phyloP scores from a whole-genome alignment of 1,284 basidiomycete species.

The Neotropicomus parvogracilis region DNA sequence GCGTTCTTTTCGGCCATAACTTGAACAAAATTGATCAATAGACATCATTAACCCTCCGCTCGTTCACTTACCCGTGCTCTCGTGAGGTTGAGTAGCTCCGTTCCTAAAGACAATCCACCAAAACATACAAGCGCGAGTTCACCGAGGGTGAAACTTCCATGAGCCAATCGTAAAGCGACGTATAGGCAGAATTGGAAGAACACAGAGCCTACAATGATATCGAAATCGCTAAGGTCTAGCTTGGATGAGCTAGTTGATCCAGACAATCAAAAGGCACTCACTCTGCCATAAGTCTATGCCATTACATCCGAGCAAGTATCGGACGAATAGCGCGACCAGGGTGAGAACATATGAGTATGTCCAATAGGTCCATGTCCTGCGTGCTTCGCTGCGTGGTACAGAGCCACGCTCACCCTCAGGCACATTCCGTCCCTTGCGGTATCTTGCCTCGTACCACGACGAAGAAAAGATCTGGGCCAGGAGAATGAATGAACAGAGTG shows the following conservation, averaged over 20 bases:
- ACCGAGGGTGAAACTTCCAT: conserved; percentile 91
- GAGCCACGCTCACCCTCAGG: conserved; percentile 67
- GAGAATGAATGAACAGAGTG: conserved; percentile 74
- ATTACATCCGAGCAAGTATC: conserved; percentile 42
- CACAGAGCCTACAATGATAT: conserved; percentile 70
- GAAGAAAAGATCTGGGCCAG: conserved; percentile 75
- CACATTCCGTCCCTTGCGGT: conserved; percentile 39
- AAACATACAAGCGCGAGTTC: conserved; percentile 88
- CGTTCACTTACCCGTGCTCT: conserved; percentile 61
- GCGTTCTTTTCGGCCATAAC: conserved; percentile 80
- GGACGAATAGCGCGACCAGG: conserved; percentile 45
- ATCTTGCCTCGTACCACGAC: conserved; percentile 63
- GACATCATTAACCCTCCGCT: neutral
- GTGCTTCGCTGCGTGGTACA: conserved; percentile 69
- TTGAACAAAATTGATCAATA: conserved; percentile 32
- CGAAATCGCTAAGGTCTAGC: conserved; percentile 75
- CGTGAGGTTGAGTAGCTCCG: conserved; percentile 84
- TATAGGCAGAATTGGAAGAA: conserved; percentile 94
- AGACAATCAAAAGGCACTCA: conserved; percentile 41
- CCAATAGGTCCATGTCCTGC: conserved; percentile 58
- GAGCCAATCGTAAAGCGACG: conserved; percentile 83
- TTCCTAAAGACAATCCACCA: conserved; percentile 81
- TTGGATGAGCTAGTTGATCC: conserved; percentile 8
- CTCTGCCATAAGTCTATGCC: conserved; percentile 60
- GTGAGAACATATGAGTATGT: conserved; percentile 57